Base-by-base conservation (phyloP, 768 basidiomycete species). In the Hericium rajendrae region DNA sequence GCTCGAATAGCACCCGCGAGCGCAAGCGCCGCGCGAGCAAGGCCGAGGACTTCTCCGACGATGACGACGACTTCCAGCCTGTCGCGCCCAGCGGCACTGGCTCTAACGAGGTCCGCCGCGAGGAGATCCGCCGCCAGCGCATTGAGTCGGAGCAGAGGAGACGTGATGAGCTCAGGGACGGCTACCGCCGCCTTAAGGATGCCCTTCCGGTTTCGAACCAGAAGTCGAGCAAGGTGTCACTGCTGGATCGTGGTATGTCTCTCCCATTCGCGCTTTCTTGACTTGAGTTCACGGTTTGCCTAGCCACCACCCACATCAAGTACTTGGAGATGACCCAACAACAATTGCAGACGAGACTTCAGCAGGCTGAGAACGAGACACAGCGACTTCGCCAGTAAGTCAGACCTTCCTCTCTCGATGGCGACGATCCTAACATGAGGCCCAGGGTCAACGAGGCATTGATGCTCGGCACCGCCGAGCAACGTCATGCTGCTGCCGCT, bases 121-220 rank as follows among this genome's bases (percentile, higher is more conserved):
- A 93, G 77, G 88, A 89, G 56, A 89, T 93, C 66, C 88, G 91
- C 69, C 84, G 84, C 69, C 90, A 92, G 76, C 88, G 91, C 73
- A 93, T 93, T 75, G 91, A 93, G 78, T 91, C 90, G 24, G 91
- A 93, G 76, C 89, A 94, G 77, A 78, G 91, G 63, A 81, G 93
- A 64, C 83, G 93, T 40, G 91, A 94, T 66, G 93, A 95, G 73
- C 88, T 95, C 68, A 79, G 93, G 56, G 92, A 95, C 57, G 92
- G 91, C 59, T 95, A 94, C 73, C 82, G 85, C 65, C 82, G 87
- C 58, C 84, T 95, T 74, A 92, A 91, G 81, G 88, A 91, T 66
- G 86, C 85, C 56, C 84, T 95, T 64, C 93, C 93, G 28, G 78
- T 85, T 59, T 88, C 86, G 50, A 93, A 91, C 76, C 91, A 94